These are phyloP conservation scores for Chaetomiaceae sp. DNA, from an alignment of 2,329 filamentous ascomycete species.

Conservation along the genomic window DNA sequence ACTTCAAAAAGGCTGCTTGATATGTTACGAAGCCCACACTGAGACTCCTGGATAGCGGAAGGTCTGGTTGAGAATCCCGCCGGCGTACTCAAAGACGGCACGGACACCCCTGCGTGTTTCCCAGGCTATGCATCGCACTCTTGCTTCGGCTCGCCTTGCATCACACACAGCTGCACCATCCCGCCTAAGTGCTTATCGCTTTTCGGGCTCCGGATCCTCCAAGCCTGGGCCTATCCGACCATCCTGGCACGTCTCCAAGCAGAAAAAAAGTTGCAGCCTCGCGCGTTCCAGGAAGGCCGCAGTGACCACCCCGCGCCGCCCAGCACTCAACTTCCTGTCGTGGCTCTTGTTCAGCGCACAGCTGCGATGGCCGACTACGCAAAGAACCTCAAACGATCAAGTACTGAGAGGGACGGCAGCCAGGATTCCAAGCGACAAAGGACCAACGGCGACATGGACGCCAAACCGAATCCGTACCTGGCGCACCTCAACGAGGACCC, in stretches of 20 bases:
- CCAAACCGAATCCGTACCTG: conserved; percentile 73
- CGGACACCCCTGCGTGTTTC: too few species aligned
- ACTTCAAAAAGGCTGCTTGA: too few species aligned
- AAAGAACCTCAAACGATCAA: conserved; percentile 39
- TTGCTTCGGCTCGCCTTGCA: too few species aligned
- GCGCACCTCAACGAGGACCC: conserved; percentile 71
- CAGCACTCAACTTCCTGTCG: not conserved
- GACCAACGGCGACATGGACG: conserved; percentile 26
- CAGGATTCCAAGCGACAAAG: conserved; percentile 30
- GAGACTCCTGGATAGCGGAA: too few species aligned
- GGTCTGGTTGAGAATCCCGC: too few species aligned
- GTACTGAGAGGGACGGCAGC: conserved; percentile 36
- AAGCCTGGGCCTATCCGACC: conserved; percentile 4
- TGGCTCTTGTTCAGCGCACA: not conserved
- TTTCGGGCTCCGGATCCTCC: not conserved
- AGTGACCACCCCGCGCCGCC: not conserved
- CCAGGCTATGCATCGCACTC: too few species aligned
- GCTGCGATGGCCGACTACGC: conserved; percentile 34
- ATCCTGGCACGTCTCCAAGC: not conserved
- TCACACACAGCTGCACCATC: too few species aligned
- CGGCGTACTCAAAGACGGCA: too few species aligned
- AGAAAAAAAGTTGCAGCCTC: conserved; percentile 20
- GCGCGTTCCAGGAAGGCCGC: conserved; percentile 6
- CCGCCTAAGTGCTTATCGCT: conserved; percentile 10
- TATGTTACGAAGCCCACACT: too few species aligned